phyloP scores from a whole-genome alignment of 495 filamentous ascomycete genomes.

The Ascobolus immersus region DNA sequence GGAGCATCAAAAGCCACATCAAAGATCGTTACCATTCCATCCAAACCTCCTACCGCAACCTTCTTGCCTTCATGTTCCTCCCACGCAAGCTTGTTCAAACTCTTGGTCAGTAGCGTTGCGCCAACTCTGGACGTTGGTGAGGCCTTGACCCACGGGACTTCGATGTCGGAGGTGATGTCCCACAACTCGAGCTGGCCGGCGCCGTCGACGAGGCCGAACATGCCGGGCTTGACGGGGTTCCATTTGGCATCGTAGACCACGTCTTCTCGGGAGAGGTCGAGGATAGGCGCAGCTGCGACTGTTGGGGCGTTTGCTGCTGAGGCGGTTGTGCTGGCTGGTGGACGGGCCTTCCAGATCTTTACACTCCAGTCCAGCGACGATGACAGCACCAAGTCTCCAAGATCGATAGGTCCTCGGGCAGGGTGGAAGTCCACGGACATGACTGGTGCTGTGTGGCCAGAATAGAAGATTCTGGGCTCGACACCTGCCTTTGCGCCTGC shows the following conservation, averaged over 20 bases:
- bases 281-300: constrained; percentile 30
- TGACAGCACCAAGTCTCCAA: constrained; percentile 80
- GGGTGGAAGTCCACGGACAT: constrained; percentile 94
- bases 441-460: constrained; percentile 72
- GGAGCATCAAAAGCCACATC: constrained; percentile 65
- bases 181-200: constrained; percentile 83
- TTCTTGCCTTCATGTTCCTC: constrained; percentile 66
- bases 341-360: constrained; percentile 80
- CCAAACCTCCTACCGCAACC: constrained; percentile 67
- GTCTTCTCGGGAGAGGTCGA: constrained; percentile 80
- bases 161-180: constrained; percentile 77
- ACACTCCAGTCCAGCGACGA: constrained; percentile 85
- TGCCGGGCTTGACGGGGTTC: constrained; percentile 72
- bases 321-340: constrained; percentile 39
- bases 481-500: constrained; percentile 90
- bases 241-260: constrained; percentile 87
- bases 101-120: constrained; percentile 37
- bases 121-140: constrained; percentile 37
- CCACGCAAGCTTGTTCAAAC: constrained; percentile 83
- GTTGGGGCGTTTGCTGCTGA: constrained; percentile 23
- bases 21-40: constrained; percentile 72
- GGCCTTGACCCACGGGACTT: constrained; percentile 61
- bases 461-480: constrained; percentile 59
- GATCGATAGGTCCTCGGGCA: constrained; percentile 63
- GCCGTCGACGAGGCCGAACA: constrained; percentile 84